Base-by-base conservation (phyloP, 306 rosid genomes). In the Urtica urens region DNA sequence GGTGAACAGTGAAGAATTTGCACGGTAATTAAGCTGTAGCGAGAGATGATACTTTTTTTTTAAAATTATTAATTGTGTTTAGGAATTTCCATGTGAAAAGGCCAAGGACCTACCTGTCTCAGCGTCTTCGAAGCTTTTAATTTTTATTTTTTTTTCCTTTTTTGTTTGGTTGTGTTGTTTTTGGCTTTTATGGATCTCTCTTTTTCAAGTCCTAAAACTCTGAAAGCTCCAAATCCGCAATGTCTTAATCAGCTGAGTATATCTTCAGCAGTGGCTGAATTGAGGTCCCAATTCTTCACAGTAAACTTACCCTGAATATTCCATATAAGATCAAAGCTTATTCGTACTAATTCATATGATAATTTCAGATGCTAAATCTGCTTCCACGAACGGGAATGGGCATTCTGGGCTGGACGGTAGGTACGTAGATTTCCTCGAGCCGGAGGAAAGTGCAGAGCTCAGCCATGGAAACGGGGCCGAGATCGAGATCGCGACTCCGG, bases 281-380 rank as follows among this genome's bases (percentile, higher is more conserved):
- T 9, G 40, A 35, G 40, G 15, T 35, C n/a, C n/a, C n/a, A 16
- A 40, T 40, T 11, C 2, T 40, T 40, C 20, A 34, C 1, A 19
- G 10, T 42, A 42, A 11, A 18, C 4, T 35, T 35, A 14, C 11
- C n/a, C 11, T 35, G 1, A 35, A 14, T 35, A 13, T 35, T 35
- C 40, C 11, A 15, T 6, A 8, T 26, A 14, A 3, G 35, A 4
- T 12, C 35, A 16, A 26, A 34, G 34, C 12, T 49, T 33, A 4
- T 4, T n/a, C n/a, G 1, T 10, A 10, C 19, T 15, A 10, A 16
- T 49, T 49, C 38, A 49, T 20, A 14, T 18, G 29, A 49, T 49
- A 46, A 38, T 45, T 64, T 56, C 66, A 64, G 79, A 59, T 35
- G 6, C 64, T 13, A 59, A 39, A 41, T 45, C 44, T n/a, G 7